Evolutionary conservation across 345 rosid species (phyloP).

Genomic region (Eucalyptus sideroxylon): DNA sequence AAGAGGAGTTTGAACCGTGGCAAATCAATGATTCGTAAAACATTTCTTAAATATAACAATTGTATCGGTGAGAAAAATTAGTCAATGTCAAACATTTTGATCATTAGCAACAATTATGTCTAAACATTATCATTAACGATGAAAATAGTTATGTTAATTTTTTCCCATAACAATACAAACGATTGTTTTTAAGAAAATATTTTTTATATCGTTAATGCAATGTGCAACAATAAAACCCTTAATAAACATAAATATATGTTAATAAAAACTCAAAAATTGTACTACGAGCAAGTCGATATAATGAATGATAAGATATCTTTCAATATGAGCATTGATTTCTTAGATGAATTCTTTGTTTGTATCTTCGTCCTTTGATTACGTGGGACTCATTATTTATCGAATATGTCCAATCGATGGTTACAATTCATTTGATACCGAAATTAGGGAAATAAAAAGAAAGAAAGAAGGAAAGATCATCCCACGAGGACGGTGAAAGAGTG

Average conservation of each 20-base stretch:
- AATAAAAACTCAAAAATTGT: neutral
- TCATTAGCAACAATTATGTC: neutral
- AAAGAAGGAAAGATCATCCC: neutral
- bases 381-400: neutral
- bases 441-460: neutral
- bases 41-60: neutral
- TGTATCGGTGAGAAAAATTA: fast-evolving
- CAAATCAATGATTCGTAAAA: neutral
- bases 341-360: neutral
- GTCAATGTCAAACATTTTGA: neutral
- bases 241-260: neutral
- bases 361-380: fast-evolving
- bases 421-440: neutral
- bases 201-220: neutral
- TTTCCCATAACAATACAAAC: neutral
- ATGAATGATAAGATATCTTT: neutral
- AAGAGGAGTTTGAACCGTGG: neutral
- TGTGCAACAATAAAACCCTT: neutral
- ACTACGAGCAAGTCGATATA: fast-evolving
- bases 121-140: neutral
- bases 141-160: neutral
- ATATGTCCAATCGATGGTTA: neutral
- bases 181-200: neutral
- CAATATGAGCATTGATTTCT: neutral
- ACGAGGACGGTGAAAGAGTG: neutral